A percentile compares a stretch with the other conserved stretches of the same genome.
Evolutionary conservation across 2,329 filamentous ascomycete species (phyloP).

Genomic region (Colletotrichum abscissum): DNA sequence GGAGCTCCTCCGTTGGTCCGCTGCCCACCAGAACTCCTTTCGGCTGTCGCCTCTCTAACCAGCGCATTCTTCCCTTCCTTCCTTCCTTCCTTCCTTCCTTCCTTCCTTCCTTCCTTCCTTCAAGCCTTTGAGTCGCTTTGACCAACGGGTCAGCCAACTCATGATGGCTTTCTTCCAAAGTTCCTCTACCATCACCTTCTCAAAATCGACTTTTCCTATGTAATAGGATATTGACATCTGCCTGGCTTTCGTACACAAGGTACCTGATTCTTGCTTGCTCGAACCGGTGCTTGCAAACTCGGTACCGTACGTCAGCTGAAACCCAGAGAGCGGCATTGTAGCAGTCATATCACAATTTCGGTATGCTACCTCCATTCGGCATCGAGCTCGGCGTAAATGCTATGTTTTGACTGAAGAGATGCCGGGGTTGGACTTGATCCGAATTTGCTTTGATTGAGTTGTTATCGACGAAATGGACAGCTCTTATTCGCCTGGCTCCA

Average conservation of each 20-base stretch:
- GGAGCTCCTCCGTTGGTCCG: slow-evolving; percentile 1
- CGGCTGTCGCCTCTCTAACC: background rate
- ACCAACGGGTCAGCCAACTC: slow-evolving; percentile 3
- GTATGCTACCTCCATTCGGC: slow-evolving; percentile 44
- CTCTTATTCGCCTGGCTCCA: slow-evolving; percentile 41
- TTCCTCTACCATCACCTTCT: slow-evolving; percentile 13
- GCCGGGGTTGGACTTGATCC: slow-evolving; percentile 37
- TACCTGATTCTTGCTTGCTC: slow-evolving; percentile 12
- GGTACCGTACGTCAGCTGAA: background rate
- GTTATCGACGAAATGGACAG: slow-evolving; percentile 50
- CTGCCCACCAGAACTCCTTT: background rate
- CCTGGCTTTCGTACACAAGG: background rate
- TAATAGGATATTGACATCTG: slow-evolving; percentile 5
- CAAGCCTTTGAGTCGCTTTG: background rate
- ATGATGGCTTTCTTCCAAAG: background rate
- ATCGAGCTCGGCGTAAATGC: slow-evolving; percentile 47
- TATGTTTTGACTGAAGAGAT: slow-evolving; percentile 45
- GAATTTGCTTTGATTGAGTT: slow-evolving; percentile 43
- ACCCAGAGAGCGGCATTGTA: slow-evolving; percentile 1
- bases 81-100: no score
- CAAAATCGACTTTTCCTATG: slow-evolving; percentile 20
- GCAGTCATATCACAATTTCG: slow-evolving; percentile 38
- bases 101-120: background rate
- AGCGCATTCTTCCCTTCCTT: background rate
- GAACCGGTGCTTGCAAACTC: slow-evolving; percentile 14